A percentile compares a stretch with the other conserved stretches of the same genome.
Conservation (phyloP, 768 basidiomycete species). For the Tylopilus plumbeoviolaceoides region DNA sequence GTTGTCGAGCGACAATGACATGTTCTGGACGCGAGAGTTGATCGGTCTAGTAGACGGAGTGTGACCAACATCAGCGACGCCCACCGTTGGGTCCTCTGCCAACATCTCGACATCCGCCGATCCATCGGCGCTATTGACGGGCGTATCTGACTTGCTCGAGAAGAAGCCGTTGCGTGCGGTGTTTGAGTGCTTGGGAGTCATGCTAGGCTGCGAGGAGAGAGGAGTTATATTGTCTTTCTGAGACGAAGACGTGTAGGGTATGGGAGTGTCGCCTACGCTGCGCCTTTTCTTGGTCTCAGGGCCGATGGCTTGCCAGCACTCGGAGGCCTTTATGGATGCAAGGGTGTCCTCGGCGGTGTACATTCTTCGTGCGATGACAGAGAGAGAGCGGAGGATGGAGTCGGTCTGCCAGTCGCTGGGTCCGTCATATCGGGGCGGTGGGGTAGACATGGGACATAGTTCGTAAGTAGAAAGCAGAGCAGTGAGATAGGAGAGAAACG, state of each 20-base stretch:
- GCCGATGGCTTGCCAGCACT: constrained; percentile 31
- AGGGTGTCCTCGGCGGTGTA: constrained; percentile 50
- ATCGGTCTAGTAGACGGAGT: constrained; percentile 22
- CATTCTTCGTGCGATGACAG: constrained; percentile 50
- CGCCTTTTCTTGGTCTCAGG: constrained; percentile 46
- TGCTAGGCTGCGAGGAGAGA: constrained; percentile 24
- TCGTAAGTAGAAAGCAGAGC: constrained; percentile 58
- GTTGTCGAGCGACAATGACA: constrained; percentile 52
- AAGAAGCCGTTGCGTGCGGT: constrained; percentile 19
- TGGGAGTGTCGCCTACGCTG: constrained; percentile 35
- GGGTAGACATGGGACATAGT: constrained; percentile 46
- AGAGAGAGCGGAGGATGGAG: constrained; percentile 49
- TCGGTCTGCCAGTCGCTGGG: constrained; percentile 57
- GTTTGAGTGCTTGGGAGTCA: constrained; percentile 17
- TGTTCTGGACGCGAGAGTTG: constrained; percentile 33
- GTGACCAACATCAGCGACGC: constrained; percentile 23
- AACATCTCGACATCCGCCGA: constrained; percentile 28
- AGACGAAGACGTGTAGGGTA: constrained; percentile 28
- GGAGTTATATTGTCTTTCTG: constrained; percentile 22
- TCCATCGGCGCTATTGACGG: constrained; percentile 9
- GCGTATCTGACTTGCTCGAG: constrained; percentile 21
- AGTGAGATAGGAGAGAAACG: constrained; percentile 52
- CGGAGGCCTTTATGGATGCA: constrained; percentile 36
- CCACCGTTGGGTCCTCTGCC: constrained; percentile 24
- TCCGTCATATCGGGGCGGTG: constrained; percentile 52